A percentile compares a stretch with the other conserved stretches of the same genome.
Conservation (phyloP, 306 rosid genomes). For the Oemleria cerasiformis region DNA sequence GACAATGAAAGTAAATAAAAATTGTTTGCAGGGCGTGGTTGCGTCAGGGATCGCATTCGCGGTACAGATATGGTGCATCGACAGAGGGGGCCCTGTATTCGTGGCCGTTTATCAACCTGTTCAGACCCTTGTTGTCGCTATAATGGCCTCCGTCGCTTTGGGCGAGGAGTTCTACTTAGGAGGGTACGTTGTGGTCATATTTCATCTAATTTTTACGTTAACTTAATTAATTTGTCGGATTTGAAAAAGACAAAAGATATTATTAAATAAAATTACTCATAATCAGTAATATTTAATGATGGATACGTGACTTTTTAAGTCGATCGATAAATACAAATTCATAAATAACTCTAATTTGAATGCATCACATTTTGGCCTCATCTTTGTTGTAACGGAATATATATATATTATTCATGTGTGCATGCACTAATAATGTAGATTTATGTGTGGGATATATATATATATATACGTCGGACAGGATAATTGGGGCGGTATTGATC, state of each 20-base stretch:
- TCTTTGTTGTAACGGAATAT: background rate
- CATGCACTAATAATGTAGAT: background rate
- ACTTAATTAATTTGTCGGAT: no score
- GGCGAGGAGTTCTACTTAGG: slow-evolving; percentile 95
- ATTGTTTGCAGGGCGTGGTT: slow-evolving; percentile 72
- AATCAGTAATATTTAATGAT: no score
- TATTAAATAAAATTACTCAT: no score
- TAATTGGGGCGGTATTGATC: slow-evolving; percentile 86
- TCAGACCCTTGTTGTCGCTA: slow-evolving; percentile 94
- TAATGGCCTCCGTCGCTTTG: slow-evolving; percentile 92
- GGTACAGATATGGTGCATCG: slow-evolving; percentile 99
- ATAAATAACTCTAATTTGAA: background rate
- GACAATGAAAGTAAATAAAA: background rate
- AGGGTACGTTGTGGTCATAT: slow-evolving; percentile 38
- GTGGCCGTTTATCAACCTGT: slow-evolving; percentile 99
- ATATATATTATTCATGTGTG: background rate
- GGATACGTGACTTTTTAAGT: no score
- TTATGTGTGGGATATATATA: background rate
- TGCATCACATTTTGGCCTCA: background rate
- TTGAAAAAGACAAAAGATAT: no score
- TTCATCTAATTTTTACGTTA: no score
- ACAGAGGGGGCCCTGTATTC: slow-evolving; percentile 98
- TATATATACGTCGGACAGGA: slow-evolving; percentile 47
- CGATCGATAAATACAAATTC: background rate
- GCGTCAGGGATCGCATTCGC: slow-evolving; percentile 99